Conservation (phyloP, 2,329 filamentous ascomycete genomes). For the Thelonectria blattea region DNA sequence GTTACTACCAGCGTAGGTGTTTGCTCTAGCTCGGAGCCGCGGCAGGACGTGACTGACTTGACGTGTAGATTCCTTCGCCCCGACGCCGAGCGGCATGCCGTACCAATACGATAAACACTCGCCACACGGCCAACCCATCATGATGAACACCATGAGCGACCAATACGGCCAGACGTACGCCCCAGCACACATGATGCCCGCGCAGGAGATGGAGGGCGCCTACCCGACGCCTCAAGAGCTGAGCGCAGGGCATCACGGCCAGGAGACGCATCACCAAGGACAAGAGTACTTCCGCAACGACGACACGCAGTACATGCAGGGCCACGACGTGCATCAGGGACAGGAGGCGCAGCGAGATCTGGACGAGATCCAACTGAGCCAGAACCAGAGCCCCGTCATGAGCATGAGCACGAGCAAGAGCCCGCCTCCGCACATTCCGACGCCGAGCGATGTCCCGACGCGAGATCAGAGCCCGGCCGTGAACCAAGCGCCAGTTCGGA, state of each 20-base stretch:
- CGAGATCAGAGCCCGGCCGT: background rate
- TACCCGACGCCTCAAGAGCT: background rate
- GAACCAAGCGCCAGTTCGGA: background rate
- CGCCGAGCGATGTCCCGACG: too few species aligned
- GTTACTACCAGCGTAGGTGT: slow-evolving; percentile 1
- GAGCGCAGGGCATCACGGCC: background rate
- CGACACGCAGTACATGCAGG: too few species aligned
- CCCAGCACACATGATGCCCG: background rate
- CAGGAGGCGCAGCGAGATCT: background rate
- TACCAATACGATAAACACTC: background rate
- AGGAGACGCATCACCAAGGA: background rate
- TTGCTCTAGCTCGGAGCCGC: background rate
- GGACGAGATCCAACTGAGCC: background rate
- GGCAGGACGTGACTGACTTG: background rate
- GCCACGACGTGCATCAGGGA: too few species aligned
- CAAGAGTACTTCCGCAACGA: too few species aligned
- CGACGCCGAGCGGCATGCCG: background rate
- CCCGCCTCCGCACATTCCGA: too few species aligned
- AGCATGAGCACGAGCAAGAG: too few species aligned
- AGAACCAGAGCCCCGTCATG: background rate
- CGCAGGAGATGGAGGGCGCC: background rate
- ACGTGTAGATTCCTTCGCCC: background rate
- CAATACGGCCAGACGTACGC: background rate
- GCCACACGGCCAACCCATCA: background rate
- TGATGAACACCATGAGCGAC: background rate